These are phyloP conservation scores for Salix brachista DNA, from an alignment of 345 rosid species.

Conservation along the genomic window DNA sequence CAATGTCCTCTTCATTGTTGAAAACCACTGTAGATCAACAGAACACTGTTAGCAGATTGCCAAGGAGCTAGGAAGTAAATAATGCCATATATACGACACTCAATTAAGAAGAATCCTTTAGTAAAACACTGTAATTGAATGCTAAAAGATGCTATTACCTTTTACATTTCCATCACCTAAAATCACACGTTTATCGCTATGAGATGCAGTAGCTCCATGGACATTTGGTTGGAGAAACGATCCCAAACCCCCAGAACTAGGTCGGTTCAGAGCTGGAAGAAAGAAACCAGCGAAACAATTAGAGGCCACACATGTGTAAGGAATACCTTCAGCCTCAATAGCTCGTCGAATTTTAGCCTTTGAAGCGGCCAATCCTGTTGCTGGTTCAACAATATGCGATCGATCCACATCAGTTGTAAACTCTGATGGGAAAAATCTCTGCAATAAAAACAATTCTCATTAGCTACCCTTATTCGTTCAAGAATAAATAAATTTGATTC, in stretches of 20 bases:
- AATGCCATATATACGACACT: too few relatives aligned
- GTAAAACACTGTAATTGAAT: too few relatives aligned
- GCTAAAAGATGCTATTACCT: constrained; percentile 23
- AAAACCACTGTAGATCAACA: constrained; percentile 34
- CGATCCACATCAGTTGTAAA: constrained; percentile 58
- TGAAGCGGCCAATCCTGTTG: constrained; percentile 29
- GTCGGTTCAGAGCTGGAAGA: constrained; percentile 29
- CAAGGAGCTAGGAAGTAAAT: too few relatives aligned
- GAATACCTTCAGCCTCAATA: constrained; percentile 51
- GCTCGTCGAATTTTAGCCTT: constrained; percentile 52
- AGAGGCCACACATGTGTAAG: constrained; percentile 43
- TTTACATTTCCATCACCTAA: constrained; percentile 54
- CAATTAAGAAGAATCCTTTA: too few relatives aligned
- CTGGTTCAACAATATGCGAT: constrained; percentile 51
- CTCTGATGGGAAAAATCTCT: constrained; percentile 73
- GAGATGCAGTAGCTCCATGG: constrained; percentile 43
- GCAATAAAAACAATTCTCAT: background rate
- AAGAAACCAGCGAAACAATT: constrained; percentile 49
- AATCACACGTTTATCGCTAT: constrained; percentile 51
- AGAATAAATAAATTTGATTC: too few relatives aligned
- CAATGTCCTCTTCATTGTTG: constrained; percentile 57
- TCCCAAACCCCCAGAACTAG: too few relatives aligned
- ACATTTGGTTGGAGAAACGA: too few relatives aligned
- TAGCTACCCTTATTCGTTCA: too few relatives aligned
- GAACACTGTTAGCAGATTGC: too few relatives aligned